These are phyloP conservation scores for Endoconidiophora laricicola DNA, from an alignment of 2,329 filamentous ascomycete genomes.

Conservation along the genomic window DNA sequence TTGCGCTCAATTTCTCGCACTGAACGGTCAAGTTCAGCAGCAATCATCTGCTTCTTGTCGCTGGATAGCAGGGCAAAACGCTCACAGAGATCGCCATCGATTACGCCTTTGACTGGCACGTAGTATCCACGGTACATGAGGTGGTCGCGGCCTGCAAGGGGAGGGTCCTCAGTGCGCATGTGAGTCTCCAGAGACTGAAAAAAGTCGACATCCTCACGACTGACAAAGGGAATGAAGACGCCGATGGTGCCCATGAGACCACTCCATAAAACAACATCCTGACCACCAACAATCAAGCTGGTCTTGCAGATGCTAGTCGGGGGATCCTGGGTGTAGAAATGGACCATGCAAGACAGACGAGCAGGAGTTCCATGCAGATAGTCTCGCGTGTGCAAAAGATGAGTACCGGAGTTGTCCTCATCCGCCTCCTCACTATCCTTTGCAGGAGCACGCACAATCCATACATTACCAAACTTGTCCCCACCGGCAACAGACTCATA, in stretches of 20 bases:
- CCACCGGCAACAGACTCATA: constrained; percentile 91
- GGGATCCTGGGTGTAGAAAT: constrained; percentile 84
- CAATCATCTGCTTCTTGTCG: constrained; percentile 91
- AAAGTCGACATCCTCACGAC: constrained; percentile 89
- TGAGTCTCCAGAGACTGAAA: constrained; percentile 90
- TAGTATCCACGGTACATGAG: constrained; percentile 94
- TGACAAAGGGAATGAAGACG: constrained; percentile 79
- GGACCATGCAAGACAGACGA: constrained; percentile 67
- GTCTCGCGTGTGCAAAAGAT: constrained; percentile 75
- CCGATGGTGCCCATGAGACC: constrained; percentile 90
- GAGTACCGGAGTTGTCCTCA: constrained; percentile 73
- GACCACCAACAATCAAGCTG: constrained; percentile 74
- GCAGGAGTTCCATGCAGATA: constrained; percentile 85
- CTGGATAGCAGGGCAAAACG: constrained; percentile 67
- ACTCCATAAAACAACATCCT: constrained; percentile 83
- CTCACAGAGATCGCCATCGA: constrained; percentile 94
- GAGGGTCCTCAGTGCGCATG: constrained; percentile 70
- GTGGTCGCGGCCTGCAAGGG: constrained; percentile 82
- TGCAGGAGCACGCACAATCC: constrained; percentile 72
- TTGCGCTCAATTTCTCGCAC: constrained; percentile 91
- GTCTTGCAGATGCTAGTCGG: constrained; percentile 83
- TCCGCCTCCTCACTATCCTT: constrained; percentile 82
- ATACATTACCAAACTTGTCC: constrained; percentile 96
- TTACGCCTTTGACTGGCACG: constrained; percentile 86
- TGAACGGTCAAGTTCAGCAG: constrained; percentile 77